Conservation (phyloP, 1,284 basidiomycete species). For the Cutaneotrichosporon daszewskae region DNA sequence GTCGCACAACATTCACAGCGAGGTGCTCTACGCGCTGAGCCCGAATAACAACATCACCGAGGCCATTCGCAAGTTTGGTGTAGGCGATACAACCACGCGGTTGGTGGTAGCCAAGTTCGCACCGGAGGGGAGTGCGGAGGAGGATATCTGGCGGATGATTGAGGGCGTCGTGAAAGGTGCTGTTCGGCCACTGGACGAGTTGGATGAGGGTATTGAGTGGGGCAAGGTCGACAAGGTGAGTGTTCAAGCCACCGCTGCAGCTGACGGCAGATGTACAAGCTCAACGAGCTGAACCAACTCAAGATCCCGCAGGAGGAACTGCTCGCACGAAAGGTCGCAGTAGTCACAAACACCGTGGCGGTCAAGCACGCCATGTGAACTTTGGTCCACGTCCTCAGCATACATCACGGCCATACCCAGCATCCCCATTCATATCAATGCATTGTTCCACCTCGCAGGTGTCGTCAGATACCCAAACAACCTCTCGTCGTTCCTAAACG, state of each 20-base stretch:
- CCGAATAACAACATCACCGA: slow-evolving; percentile 86
- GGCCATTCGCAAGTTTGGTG: slow-evolving; percentile 73
- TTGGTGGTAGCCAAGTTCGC: slow-evolving; percentile 69
- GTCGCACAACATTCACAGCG: slow-evolving; percentile 57
- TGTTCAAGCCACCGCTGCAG: neutral
- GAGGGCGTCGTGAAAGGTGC: slow-evolving; percentile 51
- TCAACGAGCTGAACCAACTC: slow-evolving; percentile 52
- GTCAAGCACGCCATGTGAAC: slow-evolving; percentile 64
- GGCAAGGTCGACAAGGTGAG: slow-evolving; percentile 62
- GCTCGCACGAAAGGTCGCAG: slow-evolving; percentile 55
- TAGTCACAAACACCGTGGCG: slow-evolving; percentile 68
- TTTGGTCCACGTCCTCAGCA: too few species aligned
- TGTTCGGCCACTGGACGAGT: slow-evolving; percentile 11
- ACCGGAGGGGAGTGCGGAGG: slow-evolving; percentile 15
- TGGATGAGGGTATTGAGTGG: slow-evolving; percentile 53
- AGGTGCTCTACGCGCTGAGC: slow-evolving; percentile 74
- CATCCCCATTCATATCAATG: slow-evolving; percentile 6
- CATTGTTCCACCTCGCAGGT: too few species aligned
- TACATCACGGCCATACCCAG: slow-evolving; percentile 7
- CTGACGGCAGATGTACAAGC: slow-evolving; percentile 63
- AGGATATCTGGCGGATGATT: slow-evolving; percentile 54
- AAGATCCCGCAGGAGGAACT: slow-evolving; percentile 30
- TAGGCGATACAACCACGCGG: slow-evolving; percentile 61
- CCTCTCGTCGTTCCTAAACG: slow-evolving; percentile 20
- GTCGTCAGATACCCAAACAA: too few species aligned